Conservation (phyloP, 2,329 filamentous ascomycete genomes). For the Colletotrichum musae region DNA sequence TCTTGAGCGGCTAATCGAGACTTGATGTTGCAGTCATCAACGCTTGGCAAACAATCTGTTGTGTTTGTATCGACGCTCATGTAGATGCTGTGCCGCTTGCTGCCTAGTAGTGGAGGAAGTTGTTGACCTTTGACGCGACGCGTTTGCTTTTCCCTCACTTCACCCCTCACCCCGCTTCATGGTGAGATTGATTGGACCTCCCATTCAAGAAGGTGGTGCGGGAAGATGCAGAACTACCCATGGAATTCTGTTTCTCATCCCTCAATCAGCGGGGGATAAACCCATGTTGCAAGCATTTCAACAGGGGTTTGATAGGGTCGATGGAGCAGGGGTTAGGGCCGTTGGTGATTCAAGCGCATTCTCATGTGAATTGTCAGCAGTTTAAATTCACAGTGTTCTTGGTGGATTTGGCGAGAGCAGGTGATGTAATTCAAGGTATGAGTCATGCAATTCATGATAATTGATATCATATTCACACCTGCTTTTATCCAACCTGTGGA, state of each 20-base stretch:
- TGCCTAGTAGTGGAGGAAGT: background rate
- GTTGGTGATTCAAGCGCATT: background rate
- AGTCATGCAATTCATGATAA: background rate
- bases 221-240: conserved; percentile 10
- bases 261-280: background rate
- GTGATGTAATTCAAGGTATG: background rate
- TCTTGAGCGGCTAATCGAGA: background rate
- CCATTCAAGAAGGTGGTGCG: conserved; percentile 31
- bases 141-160: conserved; percentile 19
- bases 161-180: conserved; percentile 22
- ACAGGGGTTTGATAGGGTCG: conserved; percentile 26
- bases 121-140: conserved; percentile 29
- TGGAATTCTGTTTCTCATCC: conserved; percentile 11
- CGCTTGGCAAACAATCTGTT: background rate
- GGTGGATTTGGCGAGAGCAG: background rate
- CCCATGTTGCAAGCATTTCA: background rate
- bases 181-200: background rate
- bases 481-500: no score
- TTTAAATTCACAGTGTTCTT: conserved; percentile 4
- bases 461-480: background rate
- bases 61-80: background rate
- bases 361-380: background rate
- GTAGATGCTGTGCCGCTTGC: background rate
- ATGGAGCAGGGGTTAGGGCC: background rate
- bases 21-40: background rate